Evolutionary conservation across 441 rosid genomes (phyloP), one percentile per base, ranked within the genome.

Genomic region (Eutrema salsugineum): DNA sequence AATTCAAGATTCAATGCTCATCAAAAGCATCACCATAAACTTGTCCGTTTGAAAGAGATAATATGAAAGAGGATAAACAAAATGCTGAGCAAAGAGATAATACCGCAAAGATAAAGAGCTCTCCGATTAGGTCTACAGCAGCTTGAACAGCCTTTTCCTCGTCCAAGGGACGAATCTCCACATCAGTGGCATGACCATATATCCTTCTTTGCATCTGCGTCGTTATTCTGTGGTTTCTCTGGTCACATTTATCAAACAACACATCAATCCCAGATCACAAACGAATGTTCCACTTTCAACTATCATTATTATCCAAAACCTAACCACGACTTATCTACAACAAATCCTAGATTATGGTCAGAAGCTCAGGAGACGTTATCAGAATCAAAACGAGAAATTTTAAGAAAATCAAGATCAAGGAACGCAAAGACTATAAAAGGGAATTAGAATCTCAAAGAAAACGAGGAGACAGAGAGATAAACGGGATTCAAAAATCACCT

Each of bases 111-210:
- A 93, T 76, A 50, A 95, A 95, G 76, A 95, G 24, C 72, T 95
- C 98, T 14, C 98, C 98, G 17, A 91, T 86, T 62, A 95, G 94
- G 76, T 93, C 97, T 19, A 84, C 95, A 66, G 97, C 97, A 81
- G 89, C 96, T 83, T 96, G 97, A 49, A 93, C 88, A 70, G 99
- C 99, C 77, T 85, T 91, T 80, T 91, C 95, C 66, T 96, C 97
- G 51, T 93, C 77, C 83, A 93, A 70, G 63, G 97, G 99, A 44
- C 93, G 92, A 44, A 96, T 91, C 83, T 83, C 98, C 19, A 82
- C 96, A 77, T 87, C 87, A 24, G 90, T 91, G 5, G 93, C 88
- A 68, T 88, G 98, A 22, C 94, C 66, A 70, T 93, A 84, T 49
- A 89, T 72, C 30, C 90, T 54, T 77, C 98, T 85, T 79, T 93